Percentiles rank a stretch among this genome's conserved stretches.
These are phyloP conservation scores for Pochonia chlamydosporia DNA, from an alignment of 2,329 filamentous ascomycete genomes.

Conservation along the genomic window DNA sequence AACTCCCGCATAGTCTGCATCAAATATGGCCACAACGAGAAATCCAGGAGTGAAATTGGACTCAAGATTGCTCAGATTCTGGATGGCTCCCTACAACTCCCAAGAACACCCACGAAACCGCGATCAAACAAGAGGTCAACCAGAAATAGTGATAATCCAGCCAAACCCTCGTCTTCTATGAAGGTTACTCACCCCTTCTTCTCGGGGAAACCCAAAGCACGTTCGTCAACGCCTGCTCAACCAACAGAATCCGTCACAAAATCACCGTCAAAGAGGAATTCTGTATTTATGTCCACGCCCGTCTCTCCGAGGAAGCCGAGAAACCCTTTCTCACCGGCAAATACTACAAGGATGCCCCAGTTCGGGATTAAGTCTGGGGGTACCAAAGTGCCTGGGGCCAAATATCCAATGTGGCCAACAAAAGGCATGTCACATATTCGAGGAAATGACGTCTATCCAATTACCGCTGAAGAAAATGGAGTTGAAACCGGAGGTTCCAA, in stretches of 20 bases:
- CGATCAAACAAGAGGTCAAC: neutral
- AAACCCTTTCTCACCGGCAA: constrained; percentile 21
- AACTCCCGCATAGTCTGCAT: constrained; percentile 46
- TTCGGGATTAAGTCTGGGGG: constrained; percentile 39
- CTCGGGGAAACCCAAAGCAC: constrained; percentile 24
- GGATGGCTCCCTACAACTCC: constrained; percentile 19
- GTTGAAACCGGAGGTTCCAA: constrained; percentile 17
- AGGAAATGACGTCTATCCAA: constrained; percentile 25
- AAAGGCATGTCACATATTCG: constrained; percentile 59
- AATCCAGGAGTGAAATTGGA: constrained; percentile 44
- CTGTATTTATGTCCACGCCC: constrained; percentile 47
- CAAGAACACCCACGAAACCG: constrained; percentile 15
- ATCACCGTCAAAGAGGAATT: constrained; percentile 25
- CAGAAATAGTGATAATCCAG: constrained; percentile 7
- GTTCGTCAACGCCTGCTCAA: constrained; percentile 13
- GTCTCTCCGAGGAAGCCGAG: constrained; percentile 42
- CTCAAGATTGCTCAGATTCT: constrained; percentile 60
- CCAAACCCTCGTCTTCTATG: constrained; percentile 10
- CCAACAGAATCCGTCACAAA: constrained; percentile 16
- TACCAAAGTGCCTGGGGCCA: constrained; percentile 59
- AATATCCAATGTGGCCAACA: constrained; percentile 66
- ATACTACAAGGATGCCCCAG: constrained; percentile 23
- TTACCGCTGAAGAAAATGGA: neutral
- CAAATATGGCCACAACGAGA: constrained; percentile 49
- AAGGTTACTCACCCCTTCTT: constrained; percentile 40